Conservation (phyloP, 495 filamentous ascomycete species). For the Aspergillus saccharolyticus region DNA sequence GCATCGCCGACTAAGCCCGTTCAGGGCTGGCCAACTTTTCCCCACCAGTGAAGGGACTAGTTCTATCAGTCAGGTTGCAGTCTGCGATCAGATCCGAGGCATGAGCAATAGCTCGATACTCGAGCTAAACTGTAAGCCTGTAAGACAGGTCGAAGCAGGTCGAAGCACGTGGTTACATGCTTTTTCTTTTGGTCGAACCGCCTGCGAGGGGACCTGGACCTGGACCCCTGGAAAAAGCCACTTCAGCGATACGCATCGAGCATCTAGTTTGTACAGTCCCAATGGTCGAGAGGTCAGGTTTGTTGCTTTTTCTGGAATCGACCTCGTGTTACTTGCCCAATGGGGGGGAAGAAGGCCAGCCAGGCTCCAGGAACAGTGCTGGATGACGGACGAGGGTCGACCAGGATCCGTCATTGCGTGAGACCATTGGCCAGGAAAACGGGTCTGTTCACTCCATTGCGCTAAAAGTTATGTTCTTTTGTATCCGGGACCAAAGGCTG, state of each 20-base stretch:
- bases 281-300: neutral
- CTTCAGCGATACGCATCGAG: neutral
- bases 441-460: neutral
- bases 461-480: neutral
- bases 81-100: neutral
- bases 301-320: neutral
- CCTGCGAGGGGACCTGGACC: neutral
- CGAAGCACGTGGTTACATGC: neutral
- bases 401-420: neutral
- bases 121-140: neutral
- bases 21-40: neutral
- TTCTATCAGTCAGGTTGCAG: neutral
- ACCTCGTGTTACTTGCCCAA: neutral
- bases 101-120: neutral
- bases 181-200: neutral
- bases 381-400: neutral
- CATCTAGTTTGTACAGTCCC: neutral
- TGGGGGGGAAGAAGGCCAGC: neutral
- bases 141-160: neutral
- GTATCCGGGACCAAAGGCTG: neutral
- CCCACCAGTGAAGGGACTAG: neutral
- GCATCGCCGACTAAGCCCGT: neutral
- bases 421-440: neutral
- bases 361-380: neutral
- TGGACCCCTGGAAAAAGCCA: neutral